Evolutionary conservation across 306 rosid genomes (phyloP).

Genomic region (Clitoria ternatea): DNA sequence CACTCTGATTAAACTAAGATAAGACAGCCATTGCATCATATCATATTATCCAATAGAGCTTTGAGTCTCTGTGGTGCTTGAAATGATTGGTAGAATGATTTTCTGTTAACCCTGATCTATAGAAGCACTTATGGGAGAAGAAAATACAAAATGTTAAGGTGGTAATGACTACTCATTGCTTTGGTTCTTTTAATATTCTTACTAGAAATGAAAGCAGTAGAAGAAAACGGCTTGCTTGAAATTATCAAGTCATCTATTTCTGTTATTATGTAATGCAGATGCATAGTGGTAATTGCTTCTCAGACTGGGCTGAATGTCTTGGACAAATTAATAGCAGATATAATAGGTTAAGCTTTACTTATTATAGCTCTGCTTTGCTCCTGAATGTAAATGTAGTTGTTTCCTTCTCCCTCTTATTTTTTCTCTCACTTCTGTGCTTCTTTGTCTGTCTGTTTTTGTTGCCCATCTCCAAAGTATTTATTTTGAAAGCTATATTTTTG

Average conservation of each 20-base stretch:
- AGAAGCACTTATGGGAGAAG: too few species aligned
- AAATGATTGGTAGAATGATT: background rate
- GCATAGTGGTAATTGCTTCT: slow-evolving; percentile 47
- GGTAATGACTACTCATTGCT: background rate
- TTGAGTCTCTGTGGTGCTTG: background rate
- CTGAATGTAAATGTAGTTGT: background rate
- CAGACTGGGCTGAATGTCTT: slow-evolving; percentile 30
- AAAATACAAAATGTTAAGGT: too few species aligned
- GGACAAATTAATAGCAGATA: slow-evolving; percentile 39
- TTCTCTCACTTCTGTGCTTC: background rate
- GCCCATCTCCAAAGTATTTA: background rate
- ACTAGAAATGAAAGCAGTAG: background rate
- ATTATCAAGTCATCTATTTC: background rate
- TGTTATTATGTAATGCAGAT: slow-evolving; percentile 22
- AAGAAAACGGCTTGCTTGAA: background rate
- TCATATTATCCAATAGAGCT: background rate
- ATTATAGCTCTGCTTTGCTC: background rate
- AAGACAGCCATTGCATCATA: background rate
- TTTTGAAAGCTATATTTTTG: too few species aligned
- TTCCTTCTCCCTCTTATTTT: background rate
- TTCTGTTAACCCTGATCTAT: background rate
- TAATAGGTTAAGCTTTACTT: slow-evolving; percentile 26
- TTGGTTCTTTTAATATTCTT: background rate
- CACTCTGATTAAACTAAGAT: background rate
- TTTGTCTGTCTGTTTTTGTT: background rate